These are phyloP conservation scores for Neurospora sp. DNA, from an alignment of 2,329 filamentous ascomycete species.

Conservation along the genomic window DNA sequence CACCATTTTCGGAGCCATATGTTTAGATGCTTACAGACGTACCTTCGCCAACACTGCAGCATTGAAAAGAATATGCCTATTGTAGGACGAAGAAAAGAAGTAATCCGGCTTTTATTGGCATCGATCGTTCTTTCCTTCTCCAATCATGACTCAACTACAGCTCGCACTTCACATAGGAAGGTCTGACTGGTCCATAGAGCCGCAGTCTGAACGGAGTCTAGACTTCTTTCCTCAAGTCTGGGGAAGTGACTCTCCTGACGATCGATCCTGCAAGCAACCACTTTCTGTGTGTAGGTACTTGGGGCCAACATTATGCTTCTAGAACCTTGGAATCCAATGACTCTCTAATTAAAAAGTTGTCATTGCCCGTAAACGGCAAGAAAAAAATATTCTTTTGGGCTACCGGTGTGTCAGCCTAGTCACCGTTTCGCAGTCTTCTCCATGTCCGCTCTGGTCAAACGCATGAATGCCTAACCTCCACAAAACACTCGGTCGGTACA, in stretches of 20 bases:
- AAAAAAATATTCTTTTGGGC: background rate
- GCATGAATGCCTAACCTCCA: background rate
- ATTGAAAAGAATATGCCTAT: too few relatives aligned
- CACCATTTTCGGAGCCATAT: background rate
- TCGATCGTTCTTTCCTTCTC: background rate
- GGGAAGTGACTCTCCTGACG: background rate
- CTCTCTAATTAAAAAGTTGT: background rate
- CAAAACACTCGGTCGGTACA: background rate
- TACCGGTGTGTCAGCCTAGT: background rate
- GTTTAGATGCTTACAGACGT: background rate
- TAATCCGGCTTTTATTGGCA: background rate
- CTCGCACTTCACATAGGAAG: background rate
- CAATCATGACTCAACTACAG: background rate
- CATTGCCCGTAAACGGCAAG: background rate
- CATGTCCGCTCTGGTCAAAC: background rate
- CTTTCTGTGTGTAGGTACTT: background rate
- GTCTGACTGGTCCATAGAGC: background rate
- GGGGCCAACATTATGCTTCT: background rate
- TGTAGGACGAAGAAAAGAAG: background rate
- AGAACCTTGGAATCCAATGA: background rate
- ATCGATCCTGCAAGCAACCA: background rate
- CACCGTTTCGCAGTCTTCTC: background rate
- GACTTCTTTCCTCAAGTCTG: background rate
- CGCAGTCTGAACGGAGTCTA: background rate
- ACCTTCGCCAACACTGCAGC: too few relatives aligned